phyloP scores from a whole-genome alignment of 352 stramenopile genomes.

The Discostella stelligera region DNA sequence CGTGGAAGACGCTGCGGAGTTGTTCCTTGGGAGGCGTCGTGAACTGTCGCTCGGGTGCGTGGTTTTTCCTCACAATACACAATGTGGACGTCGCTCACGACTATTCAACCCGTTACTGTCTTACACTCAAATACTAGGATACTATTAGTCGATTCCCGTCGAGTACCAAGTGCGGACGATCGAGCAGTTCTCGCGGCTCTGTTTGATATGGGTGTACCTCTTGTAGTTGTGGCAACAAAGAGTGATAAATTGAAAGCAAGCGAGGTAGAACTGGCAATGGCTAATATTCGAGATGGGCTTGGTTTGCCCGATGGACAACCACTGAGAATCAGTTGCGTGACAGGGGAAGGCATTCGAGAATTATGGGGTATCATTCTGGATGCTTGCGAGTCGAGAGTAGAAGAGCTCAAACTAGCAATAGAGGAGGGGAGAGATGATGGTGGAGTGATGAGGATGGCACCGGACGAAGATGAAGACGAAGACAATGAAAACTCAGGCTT shows the following conservation, averaged over 20 bases:
- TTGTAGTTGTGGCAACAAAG: conserved; percentile 82
- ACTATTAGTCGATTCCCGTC: conserved; percentile 73
- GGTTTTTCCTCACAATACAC: too few species aligned
- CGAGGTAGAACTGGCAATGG: conserved; percentile 50
- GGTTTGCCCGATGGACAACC: conserved; percentile 77
- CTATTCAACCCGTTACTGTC: too few species aligned
- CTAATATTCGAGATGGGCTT: conserved; percentile 60
- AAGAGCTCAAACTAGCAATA: conserved; percentile 56
- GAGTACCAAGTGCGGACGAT: conserved; percentile 74
- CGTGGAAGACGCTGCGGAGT: conserved; percentile 69
- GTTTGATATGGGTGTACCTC: conserved; percentile 76
- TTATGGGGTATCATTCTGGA: conserved; percentile 81
- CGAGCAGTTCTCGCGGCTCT: conserved; percentile 69
- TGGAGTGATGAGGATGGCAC: conserved; percentile 28
- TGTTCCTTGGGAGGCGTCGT: conserved; percentile 66
- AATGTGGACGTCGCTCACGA: too few species aligned
- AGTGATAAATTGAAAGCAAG: conserved; percentile 65
- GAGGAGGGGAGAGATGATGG: conserved; percentile 50
- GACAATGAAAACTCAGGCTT: conserved; percentile 27
- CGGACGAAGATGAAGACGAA: conserved; percentile 29
- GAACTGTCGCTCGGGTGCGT: conserved; percentile 53
- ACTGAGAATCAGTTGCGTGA: conserved; percentile 67
- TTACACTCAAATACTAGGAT: conserved; percentile 40
- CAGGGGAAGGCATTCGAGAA: conserved; percentile 67
- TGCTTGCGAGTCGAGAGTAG: conserved; percentile 67